Conservation (phyloP, 176 grass and related monocot species). For the Hyparrhenia diplandra region DNA sequence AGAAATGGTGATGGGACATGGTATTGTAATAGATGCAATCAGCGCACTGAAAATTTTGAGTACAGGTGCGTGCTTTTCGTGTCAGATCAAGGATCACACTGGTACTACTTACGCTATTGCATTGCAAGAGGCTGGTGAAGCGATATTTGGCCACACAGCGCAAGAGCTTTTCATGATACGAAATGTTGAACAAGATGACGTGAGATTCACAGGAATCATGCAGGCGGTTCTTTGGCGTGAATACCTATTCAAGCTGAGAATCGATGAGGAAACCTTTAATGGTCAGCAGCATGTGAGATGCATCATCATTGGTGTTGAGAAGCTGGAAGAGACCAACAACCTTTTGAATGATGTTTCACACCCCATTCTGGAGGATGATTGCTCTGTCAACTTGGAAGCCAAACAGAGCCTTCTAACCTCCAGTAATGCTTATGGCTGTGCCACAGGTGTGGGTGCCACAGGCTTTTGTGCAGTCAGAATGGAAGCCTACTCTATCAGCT, state of each 20-base stretch:
- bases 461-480: not conserved
- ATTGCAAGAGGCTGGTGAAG: slow-evolving; percentile 65
- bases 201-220: slow-evolving; percentile 57
- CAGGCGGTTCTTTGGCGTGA: slow-evolving; percentile 27
- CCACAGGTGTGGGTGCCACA: not conserved
- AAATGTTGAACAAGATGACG: slow-evolving; percentile 38
- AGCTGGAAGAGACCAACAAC: slow-evolving; percentile 41
- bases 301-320: slow-evolving; percentile 47
- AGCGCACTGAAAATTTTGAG: slow-evolving; percentile 45
- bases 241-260: slow-evolving; percentile 72
- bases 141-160: slow-evolving; percentile 55
- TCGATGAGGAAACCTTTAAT: slow-evolving; percentile 60
- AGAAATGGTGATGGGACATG: slow-evolving; percentile 74
- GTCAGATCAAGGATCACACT: slow-evolving; percentile 81
- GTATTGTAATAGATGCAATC: slow-evolving; percentile 64
- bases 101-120: slow-evolving; percentile 52
- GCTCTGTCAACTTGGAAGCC: not conserved
- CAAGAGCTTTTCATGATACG: slow-evolving; percentile 37
- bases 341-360: slow-evolving; percentile 26
- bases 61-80: slow-evolving; percentile 68
- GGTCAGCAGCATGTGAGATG: slow-evolving; percentile 49
- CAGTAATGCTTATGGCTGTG: not conserved
- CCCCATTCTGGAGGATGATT: not conserved
- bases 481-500: too few species aligned
- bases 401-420: slow-evolving; percentile 13